Evolutionary conservation across 208 protist species (phyloP).

Genomic region (Wallacemonas sp.): DNA sequence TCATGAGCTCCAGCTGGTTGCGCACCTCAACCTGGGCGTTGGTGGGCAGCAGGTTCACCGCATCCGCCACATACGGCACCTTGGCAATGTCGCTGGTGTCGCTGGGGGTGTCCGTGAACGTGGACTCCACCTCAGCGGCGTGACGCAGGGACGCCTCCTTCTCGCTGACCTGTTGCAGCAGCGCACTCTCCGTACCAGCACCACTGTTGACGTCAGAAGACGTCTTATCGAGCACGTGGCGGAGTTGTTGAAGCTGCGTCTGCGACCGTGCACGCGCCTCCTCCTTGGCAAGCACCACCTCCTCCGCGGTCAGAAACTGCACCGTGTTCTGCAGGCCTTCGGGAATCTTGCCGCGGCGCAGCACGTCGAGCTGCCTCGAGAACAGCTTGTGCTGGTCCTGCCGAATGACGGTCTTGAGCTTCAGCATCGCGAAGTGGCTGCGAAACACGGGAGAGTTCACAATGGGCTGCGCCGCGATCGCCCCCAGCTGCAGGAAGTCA

Average conservation of each 20-base stretch:
- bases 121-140: neutral
- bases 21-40: constrained; percentile 68
- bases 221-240: constrained; percentile 16
- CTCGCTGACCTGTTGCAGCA: constrained; percentile 2
- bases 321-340: constrained; percentile 63
- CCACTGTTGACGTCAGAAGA: too few relatives aligned
- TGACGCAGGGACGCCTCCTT: neutral
- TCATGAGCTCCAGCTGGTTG: constrained; percentile 65
- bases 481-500: constrained; percentile 92
- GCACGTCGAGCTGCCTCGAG: constrained; percentile 60
- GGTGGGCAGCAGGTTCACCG: constrained; percentile 84
- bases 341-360: constrained; percentile 77
- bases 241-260: constrained; percentile 33
- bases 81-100: neutral
- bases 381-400: constrained; percentile 53
- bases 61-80: constrained; percentile 44
- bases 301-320: constrained; percentile 35
- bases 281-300: constrained; percentile 24
- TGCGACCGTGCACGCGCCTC: constrained; percentile 12
- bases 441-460: constrained; percentile 76
- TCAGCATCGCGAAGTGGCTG: constrained; percentile 78
- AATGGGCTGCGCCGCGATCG: constrained; percentile 58
- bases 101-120: neutral
- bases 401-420: constrained; percentile 67
- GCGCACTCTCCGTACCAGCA: too few relatives aligned